These are phyloP conservation scores for Ceratobasidium papillatum DNA, from an alignment of 1,284 basidiomycete genomes.

Conservation along the genomic window DNA sequence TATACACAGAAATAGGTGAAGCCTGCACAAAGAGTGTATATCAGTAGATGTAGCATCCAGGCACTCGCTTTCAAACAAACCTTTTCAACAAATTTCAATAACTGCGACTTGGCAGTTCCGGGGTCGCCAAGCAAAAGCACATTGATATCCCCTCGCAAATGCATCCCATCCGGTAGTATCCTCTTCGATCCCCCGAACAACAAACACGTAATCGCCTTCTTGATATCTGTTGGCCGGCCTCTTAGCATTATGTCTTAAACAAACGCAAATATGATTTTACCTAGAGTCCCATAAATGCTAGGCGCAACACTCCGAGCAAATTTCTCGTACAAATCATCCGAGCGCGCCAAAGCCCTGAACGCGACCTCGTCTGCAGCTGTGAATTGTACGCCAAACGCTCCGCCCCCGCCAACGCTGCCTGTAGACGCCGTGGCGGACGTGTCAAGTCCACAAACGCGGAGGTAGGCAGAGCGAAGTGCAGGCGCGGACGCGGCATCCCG, in stretches of 20 bases:
- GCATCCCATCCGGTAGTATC: constrained; percentile 96
- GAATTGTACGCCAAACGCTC: constrained; percentile 84
- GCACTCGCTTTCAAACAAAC: constrained; percentile 53
- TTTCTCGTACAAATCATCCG: constrained; percentile 91
- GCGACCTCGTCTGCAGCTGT: constrained; percentile 98
- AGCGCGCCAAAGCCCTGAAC: constrained; percentile 87
- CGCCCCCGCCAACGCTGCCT: constrained; percentile 69
- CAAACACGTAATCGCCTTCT: constrained; percentile 95
- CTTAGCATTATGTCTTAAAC: constrained; percentile 25
- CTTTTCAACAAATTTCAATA: constrained; percentile 99
- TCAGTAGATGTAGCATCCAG: background rate
- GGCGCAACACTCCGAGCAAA: constrained; percentile 96
- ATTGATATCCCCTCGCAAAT: constrained; percentile 97
- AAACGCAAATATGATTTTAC: constrained; percentile 57
- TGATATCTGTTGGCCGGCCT: constrained; percentile 75
- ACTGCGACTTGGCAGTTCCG: constrained; percentile 96
- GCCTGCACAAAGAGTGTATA: constrained; percentile 60
- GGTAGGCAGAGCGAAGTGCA: constrained; percentile 92
- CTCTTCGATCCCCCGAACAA: constrained; percentile 99
- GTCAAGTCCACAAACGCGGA: constrained; percentile 91
- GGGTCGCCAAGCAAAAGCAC: constrained; percentile 96
- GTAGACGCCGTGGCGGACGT: constrained; percentile 65
- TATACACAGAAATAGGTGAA: constrained; percentile 97
- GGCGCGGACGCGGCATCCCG: constrained; percentile 68
- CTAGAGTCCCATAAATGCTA: constrained; percentile 94